Evolutionary conservation across 345 rosid genomes (phyloP), one percentile per base, ranked within the genome.

Genomic region (Crucihimalaya himalaica): DNA sequence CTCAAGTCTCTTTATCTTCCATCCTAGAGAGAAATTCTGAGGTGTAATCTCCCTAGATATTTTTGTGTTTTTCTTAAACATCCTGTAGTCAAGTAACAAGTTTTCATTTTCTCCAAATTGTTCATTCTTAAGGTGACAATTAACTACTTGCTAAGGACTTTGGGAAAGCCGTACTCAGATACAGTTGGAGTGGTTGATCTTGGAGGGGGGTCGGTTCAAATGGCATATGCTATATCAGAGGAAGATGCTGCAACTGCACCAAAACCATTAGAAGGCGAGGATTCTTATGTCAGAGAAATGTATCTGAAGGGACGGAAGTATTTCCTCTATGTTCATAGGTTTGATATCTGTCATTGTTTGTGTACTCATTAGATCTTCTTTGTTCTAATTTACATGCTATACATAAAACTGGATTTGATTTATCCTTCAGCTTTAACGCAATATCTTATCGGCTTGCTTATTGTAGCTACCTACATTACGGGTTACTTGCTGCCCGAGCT

Each of bases 151-250:
- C 78, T 88, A 75, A 89, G 86, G 56, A 86, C 87, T 50, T 70
- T 95, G 80, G 97, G 99, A 66, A 86, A 81, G 79, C 73, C 84
- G 27, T 90, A 87, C 81, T 73, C 86, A 21, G 75, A 86, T 19
- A 92, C 99, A 34, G 98, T 95, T 83, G 99, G 99, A 80, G 95
- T 95, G 32, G 96, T 95, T 76, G 99, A 95, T 84, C 99, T 95
- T 71, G 99, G 99, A 54, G 99, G 99, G 56, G 99, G 99, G 19
- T 95, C 99, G 48, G 98, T 95, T 78, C 99, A 95, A 78, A 92
- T 95, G 99, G 98, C 99, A 14, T 95, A 90, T 80, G 97, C 99
- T 64, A 88, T 92, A 72, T 86, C 99, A 2, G 83, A 92, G 74
- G 77, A 66, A 42, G 96, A 88, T 64, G 98, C 94, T 68, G 86